Evolutionary conservation across 352 stramenopile species (phyloP).

Genomic region (Globisporangium emineosum): DNA sequence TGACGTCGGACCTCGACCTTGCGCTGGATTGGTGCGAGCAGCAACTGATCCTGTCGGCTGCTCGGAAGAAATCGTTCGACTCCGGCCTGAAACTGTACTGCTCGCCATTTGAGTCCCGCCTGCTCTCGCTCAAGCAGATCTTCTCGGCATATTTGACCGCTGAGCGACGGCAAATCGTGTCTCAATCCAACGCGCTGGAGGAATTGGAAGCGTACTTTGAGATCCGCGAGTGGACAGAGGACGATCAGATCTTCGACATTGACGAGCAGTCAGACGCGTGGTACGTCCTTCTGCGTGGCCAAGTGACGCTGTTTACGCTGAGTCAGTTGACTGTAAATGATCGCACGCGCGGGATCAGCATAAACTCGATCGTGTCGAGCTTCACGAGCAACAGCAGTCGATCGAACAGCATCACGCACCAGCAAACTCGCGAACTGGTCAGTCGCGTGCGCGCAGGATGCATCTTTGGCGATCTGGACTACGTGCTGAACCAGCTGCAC

Average conservation of each 20-base stretch:
- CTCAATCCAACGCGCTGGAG: slow-evolving; percentile 20
- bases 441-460: slow-evolving; percentile 49
- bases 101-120: slow-evolving; percentile 23
- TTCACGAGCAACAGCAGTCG: slow-evolving; percentile 4
- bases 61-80: slow-evolving; percentile 35
- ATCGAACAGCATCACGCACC: not conserved
- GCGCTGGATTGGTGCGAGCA: slow-evolving; percentile 67
- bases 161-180: slow-evolving; percentile 15
- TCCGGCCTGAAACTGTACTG: slow-evolving; percentile 25
- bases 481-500: slow-evolving; percentile 45
- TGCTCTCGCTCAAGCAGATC: slow-evolving; percentile 38
- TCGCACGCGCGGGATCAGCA: not conserved
- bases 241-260: slow-evolving; percentile 38
- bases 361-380: not conserved
- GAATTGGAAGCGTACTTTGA: slow-evolving; percentile 37
- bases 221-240: slow-evolving; percentile 28
- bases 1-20: slow-evolving; percentile 47
- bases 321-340: not conserved
- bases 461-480: slow-evolving; percentile 72
- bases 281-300: slow-evolving; percentile 50
- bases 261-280: slow-evolving; percentile 38
- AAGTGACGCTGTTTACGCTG: slow-evolving; percentile 41
- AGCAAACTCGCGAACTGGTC: slow-evolving; percentile 35
- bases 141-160: slow-evolving; percentile 45
- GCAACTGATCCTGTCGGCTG: slow-evolving; percentile 45